Percentiles rank a stretch among this genome's conserved stretches.
These are phyloP conservation scores for Chenopodium berlandieri DNA, from an alignment of 148 eudicot species.

Conservation along the genomic window DNA sequence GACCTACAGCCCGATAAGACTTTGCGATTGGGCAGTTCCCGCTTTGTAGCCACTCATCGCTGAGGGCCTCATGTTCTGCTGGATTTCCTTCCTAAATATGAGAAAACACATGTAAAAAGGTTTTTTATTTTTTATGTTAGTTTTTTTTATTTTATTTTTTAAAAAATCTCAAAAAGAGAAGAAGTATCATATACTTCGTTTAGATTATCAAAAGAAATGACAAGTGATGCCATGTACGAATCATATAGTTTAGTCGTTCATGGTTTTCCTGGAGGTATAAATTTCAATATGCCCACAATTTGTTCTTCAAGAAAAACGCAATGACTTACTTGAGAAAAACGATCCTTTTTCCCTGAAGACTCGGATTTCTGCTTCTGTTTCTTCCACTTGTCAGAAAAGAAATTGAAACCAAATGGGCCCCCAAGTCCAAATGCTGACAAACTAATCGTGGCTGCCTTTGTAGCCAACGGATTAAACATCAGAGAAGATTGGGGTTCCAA, in stretches of 20 bases:
- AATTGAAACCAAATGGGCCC: conserved; percentile 67
- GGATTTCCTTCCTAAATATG: conserved; percentile 44
- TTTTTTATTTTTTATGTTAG: no score
- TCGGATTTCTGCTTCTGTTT: conserved; percentile 47
- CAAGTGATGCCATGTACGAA: background rate
- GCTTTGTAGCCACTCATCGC: conserved; percentile 62
- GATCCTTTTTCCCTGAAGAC: conserved; percentile 38
- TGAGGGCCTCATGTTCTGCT: conserved; percentile 57
- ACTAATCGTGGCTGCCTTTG: conserved; percentile 73
- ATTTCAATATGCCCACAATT: background rate
- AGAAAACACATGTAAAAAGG: background rate
- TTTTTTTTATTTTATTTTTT: no score
- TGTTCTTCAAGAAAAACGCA: background rate
- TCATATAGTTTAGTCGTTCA: background rate
- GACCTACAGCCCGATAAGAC: conserved; percentile 66
- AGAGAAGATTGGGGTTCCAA: conserved; percentile 33
- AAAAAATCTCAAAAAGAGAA: no score
- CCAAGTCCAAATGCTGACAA: conserved; percentile 74
- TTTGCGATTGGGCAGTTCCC: conserved; percentile 86
- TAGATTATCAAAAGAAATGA: background rate
- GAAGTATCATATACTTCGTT: background rate
- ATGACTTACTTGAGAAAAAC: conserved; percentile 39
- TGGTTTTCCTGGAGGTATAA: background rate
- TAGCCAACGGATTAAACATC: conserved; percentile 63
- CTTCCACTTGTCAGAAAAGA: conserved; percentile 44